These are phyloP conservation scores for Trametes polyzona DNA, from an alignment of 1,284 basidiomycete genomes.

Conservation along the genomic window DNA sequence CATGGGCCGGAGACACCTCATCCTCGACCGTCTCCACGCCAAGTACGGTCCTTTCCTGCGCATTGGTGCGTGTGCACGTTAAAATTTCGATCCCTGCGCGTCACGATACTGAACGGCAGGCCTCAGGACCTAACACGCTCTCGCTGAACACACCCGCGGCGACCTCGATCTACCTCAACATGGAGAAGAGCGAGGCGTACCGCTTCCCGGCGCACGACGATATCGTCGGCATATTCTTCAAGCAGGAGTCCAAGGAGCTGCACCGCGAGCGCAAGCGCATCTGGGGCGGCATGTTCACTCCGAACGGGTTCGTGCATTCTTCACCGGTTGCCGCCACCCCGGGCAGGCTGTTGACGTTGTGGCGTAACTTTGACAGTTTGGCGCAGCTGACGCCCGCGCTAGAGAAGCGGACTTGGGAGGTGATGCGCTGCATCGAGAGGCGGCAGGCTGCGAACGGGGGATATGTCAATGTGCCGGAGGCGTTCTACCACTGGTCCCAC, in stretches of 20 bases:
- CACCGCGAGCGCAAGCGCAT: slow-evolving; percentile 2
- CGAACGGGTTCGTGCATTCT: not conserved
- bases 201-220: not conserved
- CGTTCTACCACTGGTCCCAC: slow-evolving; percentile 1
- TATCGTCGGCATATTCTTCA: not conserved
- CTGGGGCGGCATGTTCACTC: slow-evolving; percentile 1
- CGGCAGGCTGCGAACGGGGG: not conserved
- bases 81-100: not conserved
- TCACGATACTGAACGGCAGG: not conserved
- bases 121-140: not conserved
- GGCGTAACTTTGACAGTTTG: not conserved
- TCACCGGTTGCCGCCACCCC: not conserved
- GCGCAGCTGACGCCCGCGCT: not conserved
- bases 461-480: not conserved
- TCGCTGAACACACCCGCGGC: slow-evolving; percentile 1
- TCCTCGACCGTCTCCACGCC: not conserved
- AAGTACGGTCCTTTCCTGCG: slow-evolving; percentile 1
- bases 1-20: not conserved
- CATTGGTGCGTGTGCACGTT: not conserved
- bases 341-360: not conserved
- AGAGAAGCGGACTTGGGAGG: slow-evolving; percentile 1
- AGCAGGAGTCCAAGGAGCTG: not conserved
- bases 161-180: not conserved
- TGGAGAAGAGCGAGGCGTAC: slow-evolving; percentile 6
- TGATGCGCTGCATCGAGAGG: not conserved